Percentiles rank a stretch among this genome's conserved stretches.
These are phyloP conservation scores for Teratosphaeriaceae sp. DNA, from an alignment of 2,329 filamentous ascomycete species.

Conservation along the genomic window DNA sequence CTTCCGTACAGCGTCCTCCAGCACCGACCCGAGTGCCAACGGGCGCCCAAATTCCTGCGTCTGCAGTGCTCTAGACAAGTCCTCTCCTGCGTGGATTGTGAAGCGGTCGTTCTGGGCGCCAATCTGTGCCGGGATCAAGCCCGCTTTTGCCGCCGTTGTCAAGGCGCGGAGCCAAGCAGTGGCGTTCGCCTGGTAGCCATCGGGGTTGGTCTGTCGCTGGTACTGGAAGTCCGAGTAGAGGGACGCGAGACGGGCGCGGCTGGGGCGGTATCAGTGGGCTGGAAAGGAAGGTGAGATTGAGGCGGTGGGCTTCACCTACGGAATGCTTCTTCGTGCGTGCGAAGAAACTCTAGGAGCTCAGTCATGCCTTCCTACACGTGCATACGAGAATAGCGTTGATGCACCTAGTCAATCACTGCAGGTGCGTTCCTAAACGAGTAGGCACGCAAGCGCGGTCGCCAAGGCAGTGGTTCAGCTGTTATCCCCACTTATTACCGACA, in stretches of 20 bases:
- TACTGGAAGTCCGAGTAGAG: constrained; percentile 81
- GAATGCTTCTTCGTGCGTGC: constrained; percentile 44
- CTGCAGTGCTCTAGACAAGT: constrained; percentile 64
- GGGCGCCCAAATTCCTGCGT: constrained; percentile 74
- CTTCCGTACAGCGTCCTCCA: constrained; percentile 65
- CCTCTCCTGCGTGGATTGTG: constrained; percentile 49
- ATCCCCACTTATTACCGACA: too few relatives aligned
- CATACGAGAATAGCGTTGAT: not conserved
- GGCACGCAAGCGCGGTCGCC: too few relatives aligned
- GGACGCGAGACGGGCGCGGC: constrained; percentile 69
- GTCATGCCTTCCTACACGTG: constrained; percentile 15
- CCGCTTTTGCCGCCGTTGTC: constrained; percentile 59
- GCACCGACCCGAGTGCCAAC: constrained; percentile 68
- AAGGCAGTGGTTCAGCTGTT: too few relatives aligned
- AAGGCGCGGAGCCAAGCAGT: constrained; percentile 72
- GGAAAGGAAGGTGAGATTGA: not conserved
- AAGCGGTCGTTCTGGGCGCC: constrained; percentile 39
- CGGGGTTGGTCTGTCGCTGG: constrained; percentile 70
- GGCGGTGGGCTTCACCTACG: constrained; percentile 33
- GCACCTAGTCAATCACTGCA: too few relatives aligned
- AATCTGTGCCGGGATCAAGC: constrained; percentile 44
- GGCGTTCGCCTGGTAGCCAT: constrained; percentile 76
- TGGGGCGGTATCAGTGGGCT: constrained; percentile 10
- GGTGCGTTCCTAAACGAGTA: not conserved
- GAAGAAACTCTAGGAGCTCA: constrained; percentile 56